phyloP scores from a whole-genome alignment of 441 rosid genomes.

The Metrosideros polymorpha region DNA sequence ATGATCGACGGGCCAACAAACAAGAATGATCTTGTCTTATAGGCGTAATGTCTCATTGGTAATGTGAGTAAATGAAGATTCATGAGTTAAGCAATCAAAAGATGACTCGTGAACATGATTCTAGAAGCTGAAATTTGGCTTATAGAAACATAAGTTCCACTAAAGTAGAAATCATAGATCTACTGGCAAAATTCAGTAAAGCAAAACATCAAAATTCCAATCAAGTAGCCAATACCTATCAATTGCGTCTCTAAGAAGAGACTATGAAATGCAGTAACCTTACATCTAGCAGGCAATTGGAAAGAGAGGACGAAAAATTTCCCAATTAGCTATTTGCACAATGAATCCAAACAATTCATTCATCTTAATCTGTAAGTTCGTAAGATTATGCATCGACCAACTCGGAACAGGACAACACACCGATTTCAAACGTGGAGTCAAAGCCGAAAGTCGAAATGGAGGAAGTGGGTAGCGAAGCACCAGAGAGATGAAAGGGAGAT shows the following conservation, averaged over 20 bases:
- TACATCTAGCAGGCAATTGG: neutral
- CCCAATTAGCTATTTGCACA: neutral
- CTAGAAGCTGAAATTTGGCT: neutral
- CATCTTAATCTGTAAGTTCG: neutral
- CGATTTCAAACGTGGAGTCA: neutral
- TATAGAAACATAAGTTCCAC: neutral
- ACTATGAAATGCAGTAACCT: neutral
- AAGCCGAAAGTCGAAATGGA: neutral
- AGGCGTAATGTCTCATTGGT: neutral
- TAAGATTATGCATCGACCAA: neutral
- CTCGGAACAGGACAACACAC: neutral
- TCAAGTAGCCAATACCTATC: neutral
- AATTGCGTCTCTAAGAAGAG: too few species aligned
- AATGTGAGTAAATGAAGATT: neutral
- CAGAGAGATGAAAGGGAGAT: conserved; percentile 58
- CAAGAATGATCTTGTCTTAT: too few species aligned
- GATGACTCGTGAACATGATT: neutral
- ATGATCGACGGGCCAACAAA: too few species aligned
- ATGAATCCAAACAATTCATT: neutral
- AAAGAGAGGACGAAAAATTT: neutral
- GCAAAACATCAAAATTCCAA: neutral
- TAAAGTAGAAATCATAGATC: neutral
- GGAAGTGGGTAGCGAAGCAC: conserved; percentile 1
- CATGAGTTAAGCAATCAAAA: neutral
- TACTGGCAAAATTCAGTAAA: neutral